Evolutionary conservation across 805 yeast genomes (phyloP), one percentile per base, ranked within the genome.

Genomic region (Spathaspora sp.): DNA sequence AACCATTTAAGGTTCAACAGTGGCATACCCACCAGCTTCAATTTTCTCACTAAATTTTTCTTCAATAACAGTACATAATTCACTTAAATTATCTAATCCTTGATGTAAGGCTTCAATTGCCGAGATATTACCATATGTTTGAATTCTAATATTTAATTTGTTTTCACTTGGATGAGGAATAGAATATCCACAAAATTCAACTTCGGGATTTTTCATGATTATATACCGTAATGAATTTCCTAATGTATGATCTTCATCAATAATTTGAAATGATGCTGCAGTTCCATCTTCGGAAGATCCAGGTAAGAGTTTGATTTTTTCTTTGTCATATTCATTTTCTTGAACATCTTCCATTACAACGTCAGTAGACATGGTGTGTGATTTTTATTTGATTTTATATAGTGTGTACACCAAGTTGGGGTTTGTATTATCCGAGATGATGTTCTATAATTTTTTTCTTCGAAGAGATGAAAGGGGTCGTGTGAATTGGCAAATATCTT

Each of bases 111-210:
- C 98, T 67, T 93, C 96, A 40, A 89, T 83, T 3, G 98, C 98
- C 3, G 97, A 86, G 57, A 82, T 79, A 54, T 72, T 72, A 47
- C 87, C 97, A 64, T 91, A 92, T 0, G 99, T 94, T 73, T 94
- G 99, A 56, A 94, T 90, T 72, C 99, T 83, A 52, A 94, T 68
- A 72, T 94, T 90, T 70, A 94, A 75, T 59, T 87, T 86, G 54
- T 89, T 78, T 71, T 94, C 99, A 35, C 97, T 89, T 17, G 99
- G 99, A 70, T 94, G 99, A 10, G 99, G 99, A 59, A 94, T 94
- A 44, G 97, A 90, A 73, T 94, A 94, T 51, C 99, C 99, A 66
- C 98, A 93, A 68, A 94, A 94, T 66, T 94, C 99, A 23, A 94
- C 99, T 58, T 91, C 96, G 39, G 97, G 97, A 61, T 94, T 94